These are phyloP conservation scores for Talaromyces sp. DNA, from an alignment of 2,329 filamentous ascomycete species.

Conservation along the genomic window DNA sequence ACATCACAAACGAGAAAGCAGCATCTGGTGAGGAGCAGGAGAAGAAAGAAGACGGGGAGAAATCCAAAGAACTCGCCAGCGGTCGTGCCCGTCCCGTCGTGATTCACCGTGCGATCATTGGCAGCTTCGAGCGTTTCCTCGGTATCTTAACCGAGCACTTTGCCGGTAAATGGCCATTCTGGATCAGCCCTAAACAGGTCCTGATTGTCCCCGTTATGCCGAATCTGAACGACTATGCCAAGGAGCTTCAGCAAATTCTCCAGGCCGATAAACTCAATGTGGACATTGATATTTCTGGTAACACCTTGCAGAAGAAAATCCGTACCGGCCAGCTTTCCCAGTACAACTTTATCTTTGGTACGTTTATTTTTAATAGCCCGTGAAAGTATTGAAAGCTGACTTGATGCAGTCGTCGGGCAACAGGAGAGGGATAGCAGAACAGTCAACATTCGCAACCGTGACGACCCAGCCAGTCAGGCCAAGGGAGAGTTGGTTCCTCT, in stretches of 20 bases:
- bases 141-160: conserved; percentile 48
- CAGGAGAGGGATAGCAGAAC: conserved; percentile 54
- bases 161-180: conserved; percentile 49
- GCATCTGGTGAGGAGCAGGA: not conserved
- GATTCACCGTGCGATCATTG: conserved; percentile 47
- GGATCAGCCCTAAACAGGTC: conserved; percentile 47
- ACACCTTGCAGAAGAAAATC: conserved; percentile 49
- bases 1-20: conserved; percentile 63
- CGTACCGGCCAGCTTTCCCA: conserved; percentile 42
- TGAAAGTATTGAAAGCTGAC: conserved; percentile 10
- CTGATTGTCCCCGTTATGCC: conserved; percentile 48
- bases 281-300: conserved; percentile 44
- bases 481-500: conserved; percentile 57
- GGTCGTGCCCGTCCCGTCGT: conserved; percentile 46
- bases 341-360: conserved; percentile 49
- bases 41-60: conserved; percentile 21
- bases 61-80: conserved; percentile 27
- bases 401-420: conserved; percentile 51
- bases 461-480: conserved; percentile 57
- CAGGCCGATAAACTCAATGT: conserved; percentile 41
- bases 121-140: conserved; percentile 47
- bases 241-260: conserved; percentile 42
- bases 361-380: conserved; percentile 13
- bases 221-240: conserved; percentile 42
- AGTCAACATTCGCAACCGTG: conserved; percentile 60